These are phyloP conservation scores for Mycena polygramma DNA, from an alignment of 768 basidiomycete species.

Conservation along the genomic window DNA sequence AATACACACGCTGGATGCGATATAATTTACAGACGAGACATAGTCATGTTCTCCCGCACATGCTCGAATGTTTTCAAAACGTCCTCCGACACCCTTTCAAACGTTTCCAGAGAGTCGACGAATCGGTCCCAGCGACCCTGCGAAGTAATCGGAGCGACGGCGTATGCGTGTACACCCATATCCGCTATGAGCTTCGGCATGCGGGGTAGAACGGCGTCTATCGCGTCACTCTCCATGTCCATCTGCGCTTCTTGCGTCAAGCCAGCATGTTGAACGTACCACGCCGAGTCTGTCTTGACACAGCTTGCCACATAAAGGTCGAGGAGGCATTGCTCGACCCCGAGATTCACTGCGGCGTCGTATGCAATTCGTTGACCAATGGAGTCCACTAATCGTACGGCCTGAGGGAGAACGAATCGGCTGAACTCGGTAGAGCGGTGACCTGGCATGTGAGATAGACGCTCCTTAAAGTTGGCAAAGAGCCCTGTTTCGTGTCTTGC, in stretches of 20 bases:
- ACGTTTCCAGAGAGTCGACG: not conserved
- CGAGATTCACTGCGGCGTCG: slow-evolving; percentile 51
- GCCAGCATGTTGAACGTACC: slow-evolving; percentile 56
- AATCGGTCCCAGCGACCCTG: not conserved
- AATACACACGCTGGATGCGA: not conserved
- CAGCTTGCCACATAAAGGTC: slow-evolving; percentile 55
- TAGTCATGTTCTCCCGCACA: not conserved
- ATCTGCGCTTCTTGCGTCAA: slow-evolving; percentile 46
- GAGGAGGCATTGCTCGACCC: slow-evolving; percentile 48
- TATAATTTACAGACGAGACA: not conserved
- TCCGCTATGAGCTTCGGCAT: slow-evolving; percentile 28
- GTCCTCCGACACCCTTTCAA: not conserved
- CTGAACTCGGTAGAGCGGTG: slow-evolving; percentile 51
- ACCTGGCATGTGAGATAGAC: slow-evolving; percentile 42
- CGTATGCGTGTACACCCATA: not conserved
- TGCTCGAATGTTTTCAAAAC: not conserved
- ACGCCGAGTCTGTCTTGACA: slow-evolving; percentile 53
- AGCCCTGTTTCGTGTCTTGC: slow-evolving; percentile 42
- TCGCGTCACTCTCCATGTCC: slow-evolving; percentile 51
- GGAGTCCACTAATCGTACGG: slow-evolving; percentile 54
- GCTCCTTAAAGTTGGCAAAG: slow-evolving; percentile 32
- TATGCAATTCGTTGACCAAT: slow-evolving; percentile 63
- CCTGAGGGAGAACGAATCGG: slow-evolving; percentile 55
- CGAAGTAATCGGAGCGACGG: not conserved
- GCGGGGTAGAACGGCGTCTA: slow-evolving; percentile 44